Evolutionary conservation across 2,329 filamentous ascomycete genomes (phyloP), one percentile per base, ranked within the genome.

Genomic region (Neonectria neomacrospora): DNA sequence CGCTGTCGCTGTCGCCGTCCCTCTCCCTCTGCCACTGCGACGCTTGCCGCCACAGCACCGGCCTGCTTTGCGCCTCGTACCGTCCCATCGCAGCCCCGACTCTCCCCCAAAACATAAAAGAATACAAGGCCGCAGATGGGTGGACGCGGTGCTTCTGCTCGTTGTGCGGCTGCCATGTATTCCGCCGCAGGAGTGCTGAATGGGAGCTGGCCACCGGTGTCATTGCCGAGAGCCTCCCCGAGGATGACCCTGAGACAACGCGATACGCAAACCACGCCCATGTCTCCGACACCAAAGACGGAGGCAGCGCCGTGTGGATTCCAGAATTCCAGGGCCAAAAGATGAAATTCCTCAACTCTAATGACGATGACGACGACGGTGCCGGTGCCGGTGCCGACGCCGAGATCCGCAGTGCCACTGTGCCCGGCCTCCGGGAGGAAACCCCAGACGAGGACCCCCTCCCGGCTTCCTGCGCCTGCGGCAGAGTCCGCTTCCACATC

Each of bases 401-500:
- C 39, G 8, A 26, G 3, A 23, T 14, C 12, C 8, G 3, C 30
- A 42, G 30, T 4, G 20, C 47, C 9, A 7, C 26, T 18, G 30
- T 37, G 9, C 16, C 7, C 7, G 22, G 10, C 14, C 16, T n/a
- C 18, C 9, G 11, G 2, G 23, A 44, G 5, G 26, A 14, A 34
- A 16, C 32, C 10, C 32, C 26, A 30, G 14, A 28, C 23, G n/a
- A 51, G 5, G 57, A 65, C 20, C 12, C 53, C 5, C 69, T 75
- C 3, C 48, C 56, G 1, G 77, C 74, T 0, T 57, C 72, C 3
- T 80, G 78, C 62, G 65, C 53, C 14, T 76, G 73, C 48, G 65
- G 80, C 5, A 82, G 80, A 2, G 80, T 91, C 12, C 73, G 80
- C 12, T 86, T 91, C 73, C 80, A 78, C 69, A 82, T 92, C 70